Conservation (phyloP, 2,329 filamentous ascomycete genomes). For the Whalleya microplaca region DNA sequence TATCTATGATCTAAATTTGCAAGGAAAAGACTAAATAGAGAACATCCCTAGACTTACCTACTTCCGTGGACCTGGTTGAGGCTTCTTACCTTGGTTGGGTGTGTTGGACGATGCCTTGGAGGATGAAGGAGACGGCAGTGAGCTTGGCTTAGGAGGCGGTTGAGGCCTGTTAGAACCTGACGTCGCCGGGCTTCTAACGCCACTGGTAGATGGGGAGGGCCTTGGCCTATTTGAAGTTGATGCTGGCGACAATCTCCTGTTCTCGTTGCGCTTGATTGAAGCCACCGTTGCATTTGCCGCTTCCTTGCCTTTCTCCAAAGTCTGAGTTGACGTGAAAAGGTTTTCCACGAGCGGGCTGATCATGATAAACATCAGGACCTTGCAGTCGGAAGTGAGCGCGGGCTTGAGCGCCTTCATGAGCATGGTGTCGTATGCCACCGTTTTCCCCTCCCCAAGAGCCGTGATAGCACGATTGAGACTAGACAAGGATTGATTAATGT, state of each 20-base stretch:
- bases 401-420: slow-evolving; percentile 92
- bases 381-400: slow-evolving; percentile 87
- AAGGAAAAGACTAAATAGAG: too few species aligned
- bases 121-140: too few species aligned
- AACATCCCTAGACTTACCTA: too few species aligned
- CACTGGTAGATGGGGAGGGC: too few species aligned
- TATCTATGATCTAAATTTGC: too few species aligned
- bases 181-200: too few species aligned
- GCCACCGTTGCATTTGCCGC: slow-evolving; percentile 23
- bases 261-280: slow-evolving; percentile 2
- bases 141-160: too few species aligned
- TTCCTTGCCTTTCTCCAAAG: slow-evolving; percentile 26
- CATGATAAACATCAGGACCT: slow-evolving; percentile 99
- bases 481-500: slow-evolving; percentile 90
- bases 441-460: slow-evolving; percentile 79
- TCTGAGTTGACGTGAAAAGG: slow-evolving; percentile 49
- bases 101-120: too few species aligned
- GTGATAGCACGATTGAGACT: slow-evolving; percentile 95
- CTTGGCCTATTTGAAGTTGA: background rate
- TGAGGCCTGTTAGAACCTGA: too few species aligned
- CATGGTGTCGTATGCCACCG: slow-evolving; percentile 90
- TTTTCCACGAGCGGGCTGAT: slow-evolving; percentile 86
- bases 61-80: too few species aligned
- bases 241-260: background rate
- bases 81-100: too few species aligned